Evolutionary conservation across 306 rosid species (phyloP).

Genomic region (Quercus suber): DNA sequence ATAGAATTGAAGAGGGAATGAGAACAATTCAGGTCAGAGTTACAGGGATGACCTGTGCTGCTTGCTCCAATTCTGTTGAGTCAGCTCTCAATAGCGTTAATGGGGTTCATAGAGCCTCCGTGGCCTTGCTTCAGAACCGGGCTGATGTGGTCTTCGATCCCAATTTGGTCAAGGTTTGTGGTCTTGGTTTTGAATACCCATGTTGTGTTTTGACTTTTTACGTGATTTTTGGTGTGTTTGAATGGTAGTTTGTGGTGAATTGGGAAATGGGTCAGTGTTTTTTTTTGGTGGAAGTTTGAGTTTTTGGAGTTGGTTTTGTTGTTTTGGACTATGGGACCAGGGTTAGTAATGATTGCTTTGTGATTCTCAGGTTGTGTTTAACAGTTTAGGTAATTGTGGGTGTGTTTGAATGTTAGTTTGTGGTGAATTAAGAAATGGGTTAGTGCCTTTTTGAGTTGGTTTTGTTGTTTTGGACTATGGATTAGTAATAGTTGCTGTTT

Average conservation of each 20-base stretch:
- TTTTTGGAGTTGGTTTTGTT: slow-evolving; percentile 1
- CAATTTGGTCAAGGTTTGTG: slow-evolving; percentile 61
- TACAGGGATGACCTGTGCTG: slow-evolving; percentile 94
- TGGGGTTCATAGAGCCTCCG: slow-evolving; percentile 77
- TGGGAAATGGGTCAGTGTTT: background rate
- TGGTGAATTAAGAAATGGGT: background rate
- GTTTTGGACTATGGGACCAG: background rate
- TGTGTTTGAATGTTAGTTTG: slow-evolving; percentile 1
- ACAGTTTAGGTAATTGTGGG: background rate
- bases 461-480: slow-evolving; percentile 7
- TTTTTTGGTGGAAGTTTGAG: background rate
- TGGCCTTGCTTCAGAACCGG: slow-evolving; percentile 84
- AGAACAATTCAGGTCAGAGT: slow-evolving; percentile 69
- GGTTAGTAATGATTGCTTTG: background rate
- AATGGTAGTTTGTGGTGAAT: background rate
- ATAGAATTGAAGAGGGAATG: slow-evolving; percentile 29
- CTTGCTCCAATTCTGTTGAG: slow-evolving; percentile 91
- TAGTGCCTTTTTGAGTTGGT: background rate
- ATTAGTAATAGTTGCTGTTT: background rate
- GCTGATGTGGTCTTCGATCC: slow-evolving; percentile 87
- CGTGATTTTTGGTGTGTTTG: background rate
- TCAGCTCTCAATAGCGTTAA: slow-evolving; percentile 58
- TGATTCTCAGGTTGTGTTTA: too few species aligned
- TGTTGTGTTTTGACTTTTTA: background rate
- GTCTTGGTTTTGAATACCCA: slow-evolving; percentile 1